phyloP scores from a whole-genome alignment of 2,329 filamentous ascomycete genomes.

The Ascochyta rabiei region DNA sequence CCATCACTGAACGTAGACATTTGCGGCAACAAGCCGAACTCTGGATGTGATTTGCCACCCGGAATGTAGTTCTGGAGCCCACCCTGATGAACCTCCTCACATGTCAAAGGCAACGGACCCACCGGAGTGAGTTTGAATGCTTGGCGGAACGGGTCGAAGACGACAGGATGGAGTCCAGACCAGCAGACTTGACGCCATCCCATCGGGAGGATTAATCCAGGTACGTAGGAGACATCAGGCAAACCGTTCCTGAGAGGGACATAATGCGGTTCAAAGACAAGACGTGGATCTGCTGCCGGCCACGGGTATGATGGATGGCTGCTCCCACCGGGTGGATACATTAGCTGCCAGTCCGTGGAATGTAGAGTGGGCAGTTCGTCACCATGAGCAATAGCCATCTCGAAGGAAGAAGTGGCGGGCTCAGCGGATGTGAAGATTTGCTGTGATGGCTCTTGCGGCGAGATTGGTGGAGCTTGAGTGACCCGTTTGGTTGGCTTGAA shows the following conservation, averaged over 20 bases:
- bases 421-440: background rate
- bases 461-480: too few species aligned
- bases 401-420: slow-evolving; percentile 1
- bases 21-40: slow-evolving; percentile 17
- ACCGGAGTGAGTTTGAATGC: slow-evolving; percentile 29
- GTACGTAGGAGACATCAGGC: slow-evolving; percentile 10
- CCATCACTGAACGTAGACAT: slow-evolving; percentile 21
- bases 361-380: slow-evolving; percentile 8
- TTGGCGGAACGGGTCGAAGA: slow-evolving; percentile 25
- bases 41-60: slow-evolving; percentile 22
- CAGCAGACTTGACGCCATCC: slow-evolving; percentile 25
- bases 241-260: slow-evolving; percentile 24
- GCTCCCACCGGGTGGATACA: slow-evolving; percentile 26
- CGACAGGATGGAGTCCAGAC: slow-evolving; percentile 24
- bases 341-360: slow-evolving; percentile 18
- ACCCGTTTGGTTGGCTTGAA: background rate
- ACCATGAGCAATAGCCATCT: background rate
- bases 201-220: slow-evolving; percentile 13
- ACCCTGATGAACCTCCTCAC: slow-evolving; percentile 26
- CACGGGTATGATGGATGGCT: slow-evolving; percentile 29
- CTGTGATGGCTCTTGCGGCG: background rate
- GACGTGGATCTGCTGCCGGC: slow-evolving; percentile 17
- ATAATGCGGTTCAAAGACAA: slow-evolving; percentile 17
- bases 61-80: slow-evolving; percentile 25
- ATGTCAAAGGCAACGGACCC: slow-evolving; percentile 23